phyloP scores from a whole-genome alignment of 768 basidiomycete genomes.

The Mycena capillaripes region DNA sequence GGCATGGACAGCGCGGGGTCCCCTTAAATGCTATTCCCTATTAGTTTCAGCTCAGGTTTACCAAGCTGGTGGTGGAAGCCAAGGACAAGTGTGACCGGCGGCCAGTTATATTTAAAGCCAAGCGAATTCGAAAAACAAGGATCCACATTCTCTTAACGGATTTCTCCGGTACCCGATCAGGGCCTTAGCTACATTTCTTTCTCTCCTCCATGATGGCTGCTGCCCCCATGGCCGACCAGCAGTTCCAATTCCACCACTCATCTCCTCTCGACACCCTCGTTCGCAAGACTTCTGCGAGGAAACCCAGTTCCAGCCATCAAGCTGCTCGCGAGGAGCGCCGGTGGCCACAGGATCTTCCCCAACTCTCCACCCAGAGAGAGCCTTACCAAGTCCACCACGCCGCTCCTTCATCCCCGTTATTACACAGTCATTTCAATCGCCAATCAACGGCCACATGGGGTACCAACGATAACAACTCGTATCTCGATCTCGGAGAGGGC shows the following conservation, averaged over 20 bases:
- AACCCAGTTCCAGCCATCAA: conserved; percentile 7
- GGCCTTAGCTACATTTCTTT: too few species aligned
- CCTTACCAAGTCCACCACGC: conserved; percentile 35
- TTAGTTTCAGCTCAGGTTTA: neutral
- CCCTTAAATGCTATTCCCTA: neutral
- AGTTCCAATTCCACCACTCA: conserved; percentile 44
- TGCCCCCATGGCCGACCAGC: conserved; percentile 27
- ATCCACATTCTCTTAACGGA: too few species aligned
- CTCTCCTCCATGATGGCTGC: conserved; percentile 38
- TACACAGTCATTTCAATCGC: conserved; percentile 63
- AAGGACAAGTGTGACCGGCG: too few species aligned
- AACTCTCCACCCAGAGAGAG: conserved; percentile 25
- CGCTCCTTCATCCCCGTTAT: conserved; percentile 53
- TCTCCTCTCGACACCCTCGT: conserved; percentile 66
- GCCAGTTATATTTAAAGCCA: too few species aligned
- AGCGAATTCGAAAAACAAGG: too few species aligned
- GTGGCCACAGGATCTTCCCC: conserved; percentile 51
- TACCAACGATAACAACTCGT: conserved; percentile 52
- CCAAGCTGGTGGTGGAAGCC: neutral
- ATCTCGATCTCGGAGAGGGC: conserved; percentile 42
- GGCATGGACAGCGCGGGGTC: too few species aligned
- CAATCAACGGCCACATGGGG: conserved; percentile 55
- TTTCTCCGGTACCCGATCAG: too few species aligned
- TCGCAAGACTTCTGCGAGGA: conserved; percentile 57
- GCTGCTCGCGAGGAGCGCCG: conserved; percentile 26